These are phyloP conservation scores for Claviceps citrina DNA, from an alignment of 2,329 filamentous ascomycete genomes.

Conservation along the genomic window DNA sequence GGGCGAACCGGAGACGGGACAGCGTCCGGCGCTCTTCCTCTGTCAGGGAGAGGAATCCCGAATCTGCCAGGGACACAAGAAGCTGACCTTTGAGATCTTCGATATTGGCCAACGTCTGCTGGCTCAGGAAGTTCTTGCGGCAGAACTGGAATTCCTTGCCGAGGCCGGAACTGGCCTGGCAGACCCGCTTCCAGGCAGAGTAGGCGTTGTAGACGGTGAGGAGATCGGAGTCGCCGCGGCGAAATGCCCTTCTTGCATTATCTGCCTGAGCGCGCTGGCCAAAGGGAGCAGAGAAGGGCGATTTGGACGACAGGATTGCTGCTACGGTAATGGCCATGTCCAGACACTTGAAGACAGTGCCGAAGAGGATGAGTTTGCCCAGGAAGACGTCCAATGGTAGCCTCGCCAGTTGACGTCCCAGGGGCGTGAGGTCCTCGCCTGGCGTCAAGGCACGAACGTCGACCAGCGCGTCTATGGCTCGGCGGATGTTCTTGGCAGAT, in stretches of 20 bases:
- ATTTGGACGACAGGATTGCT: slow-evolving; percentile 86
- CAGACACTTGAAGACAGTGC: slow-evolving; percentile 74
- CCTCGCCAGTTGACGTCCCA: slow-evolving; percentile 75
- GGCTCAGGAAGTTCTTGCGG: slow-evolving; percentile 80
- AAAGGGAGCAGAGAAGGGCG: slow-evolving; percentile 78
- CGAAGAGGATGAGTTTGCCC: slow-evolving; percentile 80
- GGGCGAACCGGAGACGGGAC: slow-evolving; percentile 49
- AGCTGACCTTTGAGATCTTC: slow-evolving; percentile 93
- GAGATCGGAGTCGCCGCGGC: slow-evolving; percentile 77
- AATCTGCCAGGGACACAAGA: slow-evolving; percentile 68
- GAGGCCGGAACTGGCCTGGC: slow-evolving; percentile 43
- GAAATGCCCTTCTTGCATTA: slow-evolving; percentile 61
- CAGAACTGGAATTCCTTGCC: slow-evolving; percentile 79
- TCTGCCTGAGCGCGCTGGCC: slow-evolving; percentile 73
- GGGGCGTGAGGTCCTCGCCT: slow-evolving; percentile 67
- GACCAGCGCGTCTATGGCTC: slow-evolving; percentile 81
- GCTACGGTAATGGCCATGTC: slow-evolving; percentile 87
- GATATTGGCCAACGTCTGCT: slow-evolving; percentile 79
- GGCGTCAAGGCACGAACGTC: slow-evolving; percentile 81
- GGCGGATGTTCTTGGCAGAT: slow-evolving; percentile 77
- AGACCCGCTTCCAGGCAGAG: slow-evolving; percentile 70
- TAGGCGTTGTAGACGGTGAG: slow-evolving; percentile 93
- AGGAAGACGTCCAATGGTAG: slow-evolving; percentile 87
- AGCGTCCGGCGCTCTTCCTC: slow-evolving; percentile 55
- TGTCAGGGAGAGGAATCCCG: slow-evolving; percentile 64